Evolutionary conservation across 75 land plant genomes (phyloP).

Genomic region (Picea sitchensis): DNA sequence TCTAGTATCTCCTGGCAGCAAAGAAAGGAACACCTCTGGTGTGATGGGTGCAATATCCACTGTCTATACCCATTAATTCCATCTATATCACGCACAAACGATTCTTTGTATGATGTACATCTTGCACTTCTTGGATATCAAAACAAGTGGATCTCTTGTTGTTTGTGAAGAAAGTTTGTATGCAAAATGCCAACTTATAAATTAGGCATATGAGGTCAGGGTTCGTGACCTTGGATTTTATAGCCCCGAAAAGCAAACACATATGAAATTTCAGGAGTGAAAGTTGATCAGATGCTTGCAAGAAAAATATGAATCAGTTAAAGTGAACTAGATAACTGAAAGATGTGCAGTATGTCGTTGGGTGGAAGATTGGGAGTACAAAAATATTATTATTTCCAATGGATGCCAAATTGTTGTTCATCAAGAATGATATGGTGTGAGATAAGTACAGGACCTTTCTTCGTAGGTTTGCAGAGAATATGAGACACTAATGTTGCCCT

Average conservation of each 20-base stretch:
- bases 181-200: background rate
- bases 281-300: slow-evolving; percentile 50
- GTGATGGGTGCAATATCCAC: too few species aligned
- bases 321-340: slow-evolving; percentile 86
- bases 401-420: slow-evolving; percentile 38
- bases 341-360: slow-evolving; percentile 55
- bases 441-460: slow-evolving; percentile 59
- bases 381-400: slow-evolving; percentile 93
- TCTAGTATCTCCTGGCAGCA: too few species aligned
- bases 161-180: too few species aligned
- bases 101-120: too few species aligned
- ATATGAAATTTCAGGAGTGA: slow-evolving; percentile 38
- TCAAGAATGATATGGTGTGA: slow-evolving; percentile 96
- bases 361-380: slow-evolving; percentile 73
- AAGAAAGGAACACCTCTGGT: too few species aligned
- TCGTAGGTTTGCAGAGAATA: slow-evolving; percentile 97
- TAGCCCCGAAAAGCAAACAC: slow-evolving; percentile 30
- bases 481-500: slow-evolving; percentile 94
- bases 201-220: slow-evolving; percentile 22
- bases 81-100: too few species aligned
- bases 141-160: too few species aligned
- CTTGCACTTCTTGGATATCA: too few species aligned
- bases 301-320: slow-evolving; percentile 72
- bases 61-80: too few species aligned
- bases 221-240: slow-evolving; percentile 34